These are phyloP conservation scores for Malassezia slooffiae DNA, from an alignment of 1,284 basidiomycete genomes.

Conservation along the genomic window DNA sequence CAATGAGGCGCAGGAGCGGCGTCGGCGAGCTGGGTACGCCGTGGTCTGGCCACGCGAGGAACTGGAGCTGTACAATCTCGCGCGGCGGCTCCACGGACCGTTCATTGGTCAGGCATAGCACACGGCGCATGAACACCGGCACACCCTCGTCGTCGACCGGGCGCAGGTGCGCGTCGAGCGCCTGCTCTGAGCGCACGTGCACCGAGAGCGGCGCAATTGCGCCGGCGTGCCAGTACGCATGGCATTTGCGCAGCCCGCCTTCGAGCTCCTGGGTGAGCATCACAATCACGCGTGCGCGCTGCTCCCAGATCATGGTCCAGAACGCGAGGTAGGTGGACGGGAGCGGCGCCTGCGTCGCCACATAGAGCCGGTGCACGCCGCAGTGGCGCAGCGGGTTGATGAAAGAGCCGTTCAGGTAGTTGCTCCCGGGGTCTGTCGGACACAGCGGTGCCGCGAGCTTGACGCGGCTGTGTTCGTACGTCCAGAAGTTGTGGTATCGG, in stretches of 20 bases:
- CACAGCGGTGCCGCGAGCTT: conserved; percentile 20
- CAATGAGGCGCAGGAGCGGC: conserved; percentile 29
- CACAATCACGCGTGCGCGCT: conserved; percentile 52
- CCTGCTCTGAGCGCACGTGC: neutral
- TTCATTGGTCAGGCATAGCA: conserved; percentile 18
- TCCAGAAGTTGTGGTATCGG: conserved; percentile 78
- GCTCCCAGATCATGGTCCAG: conserved; percentile 63
- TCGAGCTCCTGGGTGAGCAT: conserved; percentile 85
- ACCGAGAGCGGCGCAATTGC: too few species aligned
- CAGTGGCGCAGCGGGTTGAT: conserved; percentile 27
- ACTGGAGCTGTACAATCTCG: conserved; percentile 34
- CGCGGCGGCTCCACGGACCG: conserved; percentile 14
- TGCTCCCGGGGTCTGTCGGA: conserved; percentile 22
- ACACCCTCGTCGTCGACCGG: neutral
- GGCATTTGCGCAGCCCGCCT: conserved; percentile 77
- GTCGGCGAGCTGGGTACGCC: conserved; percentile 34
- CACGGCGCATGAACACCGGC: conserved; percentile 26
- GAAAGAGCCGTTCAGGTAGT: conserved; percentile 41
- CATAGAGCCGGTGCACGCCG: conserved; percentile 56
- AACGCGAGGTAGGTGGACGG: conserved; percentile 82
- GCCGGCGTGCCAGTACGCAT: conserved; percentile 65
- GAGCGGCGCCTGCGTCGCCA: conserved; percentile 90
- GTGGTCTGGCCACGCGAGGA: conserved; percentile 44
- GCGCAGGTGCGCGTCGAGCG: neutral
- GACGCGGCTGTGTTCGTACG: conserved; percentile 67